phyloP scores from a whole-genome alignment of 768 basidiomycete species.

The Amanita phalloides region DNA sequence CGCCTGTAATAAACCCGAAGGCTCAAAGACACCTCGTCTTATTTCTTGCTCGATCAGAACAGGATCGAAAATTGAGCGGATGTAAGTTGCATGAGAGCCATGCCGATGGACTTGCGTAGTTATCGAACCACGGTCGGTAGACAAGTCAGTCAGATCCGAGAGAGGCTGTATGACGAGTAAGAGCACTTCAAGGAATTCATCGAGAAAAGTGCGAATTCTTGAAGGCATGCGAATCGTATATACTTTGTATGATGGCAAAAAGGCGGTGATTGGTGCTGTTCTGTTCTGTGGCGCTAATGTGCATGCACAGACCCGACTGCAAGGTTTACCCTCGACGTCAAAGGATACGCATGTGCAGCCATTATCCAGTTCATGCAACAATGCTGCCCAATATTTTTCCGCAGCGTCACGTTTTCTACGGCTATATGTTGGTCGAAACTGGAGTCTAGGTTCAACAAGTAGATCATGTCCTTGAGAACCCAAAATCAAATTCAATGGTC shows the following conservation, averaged over 20 bases:
- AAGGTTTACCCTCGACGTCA: conserved; percentile 46
- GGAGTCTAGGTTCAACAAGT: conserved; percentile 76
- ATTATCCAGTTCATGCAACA: conserved; percentile 64
- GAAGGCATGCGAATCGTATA: conserved; percentile 62
- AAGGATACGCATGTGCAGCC: conserved; percentile 84
- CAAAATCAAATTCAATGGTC: conserved; percentile 8
- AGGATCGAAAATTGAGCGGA: conserved; percentile 74
- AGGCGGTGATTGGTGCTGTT: conserved; percentile 30
- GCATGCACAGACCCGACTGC: conserved; percentile 46
- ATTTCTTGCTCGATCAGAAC: conserved; percentile 77
- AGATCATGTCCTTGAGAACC: conserved; percentile 66
- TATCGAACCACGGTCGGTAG: conserved; percentile 47
- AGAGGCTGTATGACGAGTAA: conserved; percentile 79
- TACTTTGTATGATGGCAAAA: conserved; percentile 29
- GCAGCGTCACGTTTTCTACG: conserved; percentile 61
- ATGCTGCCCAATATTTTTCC: conserved; percentile 80
- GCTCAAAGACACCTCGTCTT: conserved; percentile 65
- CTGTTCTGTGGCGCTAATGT: conserved; percentile 30
- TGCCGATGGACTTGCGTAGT: conserved; percentile 53
- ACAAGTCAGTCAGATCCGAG: conserved; percentile 47
- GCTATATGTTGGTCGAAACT: conserved; percentile 70
- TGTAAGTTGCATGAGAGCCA: conserved; percentile 50
- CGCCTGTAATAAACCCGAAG: conserved; percentile 63
- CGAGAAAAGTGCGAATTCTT: conserved; percentile 56
- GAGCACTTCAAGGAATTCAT: conserved; percentile 74